A percentile compares a stretch with the other conserved stretches of the same genome.
These are phyloP conservation scores for Colletotrichum shisoi DNA, from an alignment of 2,329 filamentous ascomycete genomes.

Conservation along the genomic window DNA sequence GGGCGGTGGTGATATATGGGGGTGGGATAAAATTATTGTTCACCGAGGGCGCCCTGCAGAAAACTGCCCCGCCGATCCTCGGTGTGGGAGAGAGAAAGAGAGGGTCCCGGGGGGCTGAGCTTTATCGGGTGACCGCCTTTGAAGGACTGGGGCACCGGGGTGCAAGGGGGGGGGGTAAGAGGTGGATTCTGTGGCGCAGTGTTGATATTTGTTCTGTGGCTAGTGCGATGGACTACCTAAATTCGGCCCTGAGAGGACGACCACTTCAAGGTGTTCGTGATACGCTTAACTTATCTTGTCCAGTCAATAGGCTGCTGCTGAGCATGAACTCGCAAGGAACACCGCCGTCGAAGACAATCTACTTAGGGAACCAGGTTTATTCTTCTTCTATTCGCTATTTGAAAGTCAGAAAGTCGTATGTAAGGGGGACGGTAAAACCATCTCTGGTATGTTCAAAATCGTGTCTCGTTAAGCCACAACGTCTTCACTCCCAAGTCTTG, in stretches of 20 bases:
- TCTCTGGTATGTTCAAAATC: too few species aligned
- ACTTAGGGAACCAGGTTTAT: too few species aligned
- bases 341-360: too few species aligned
- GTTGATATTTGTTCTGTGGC: not conserved
- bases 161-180: not conserved
- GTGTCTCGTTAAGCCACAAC: too few species aligned
- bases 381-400: too few species aligned
- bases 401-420: too few species aligned
- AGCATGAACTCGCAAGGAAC: too few species aligned
- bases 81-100: slow-evolving; percentile 12
- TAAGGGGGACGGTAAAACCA: too few species aligned
- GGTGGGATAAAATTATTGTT: slow-evolving; percentile 39
- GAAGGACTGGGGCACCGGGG: not conserved
- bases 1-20: not conserved
- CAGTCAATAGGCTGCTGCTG: not conserved
- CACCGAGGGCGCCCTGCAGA: slow-evolving; percentile 28
- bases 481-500: too few species aligned
- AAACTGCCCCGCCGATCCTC: slow-evolving; percentile 35
- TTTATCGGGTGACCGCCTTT: slow-evolving; percentile 30
- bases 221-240: not conserved
- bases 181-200: not conserved
- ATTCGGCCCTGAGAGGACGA: not conserved
- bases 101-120: not conserved
- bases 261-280: not conserved
- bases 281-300: not conserved